Percentiles rank a stretch among this genome's conserved stretches.
Conservation (phyloP, 225 moss, liverwort and hornwort species). For the Neckera pumila region DNA sequence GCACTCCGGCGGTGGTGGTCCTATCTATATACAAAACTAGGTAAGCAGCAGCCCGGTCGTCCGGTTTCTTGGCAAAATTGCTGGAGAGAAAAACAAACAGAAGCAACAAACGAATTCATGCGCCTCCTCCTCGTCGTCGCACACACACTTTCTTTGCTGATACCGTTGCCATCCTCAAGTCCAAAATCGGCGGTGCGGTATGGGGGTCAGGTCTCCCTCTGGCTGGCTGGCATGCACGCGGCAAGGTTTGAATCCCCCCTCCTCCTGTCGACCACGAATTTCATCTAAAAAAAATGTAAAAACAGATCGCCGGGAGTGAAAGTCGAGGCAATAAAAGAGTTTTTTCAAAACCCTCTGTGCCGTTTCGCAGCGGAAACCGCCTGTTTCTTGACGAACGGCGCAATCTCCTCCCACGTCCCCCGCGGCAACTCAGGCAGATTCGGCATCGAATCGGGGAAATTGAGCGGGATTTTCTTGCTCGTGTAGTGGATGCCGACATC, state of each 20-base stretch:
- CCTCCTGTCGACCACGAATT: background rate
- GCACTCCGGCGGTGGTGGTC: background rate
- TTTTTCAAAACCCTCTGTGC: constrained; percentile 20
- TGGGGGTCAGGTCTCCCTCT: background rate
- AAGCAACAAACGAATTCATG: background rate
- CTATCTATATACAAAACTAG: constrained; percentile 20
- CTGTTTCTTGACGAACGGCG: constrained; percentile 51
- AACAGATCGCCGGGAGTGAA: background rate
- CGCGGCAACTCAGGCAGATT: constrained; percentile 32
- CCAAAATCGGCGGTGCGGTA: constrained; percentile 7
- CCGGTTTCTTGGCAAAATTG: constrained; percentile 30
- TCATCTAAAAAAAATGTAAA: background rate
- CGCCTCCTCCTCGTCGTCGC: background rate
- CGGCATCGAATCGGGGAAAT: constrained; percentile 42
- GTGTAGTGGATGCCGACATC: constrained; percentile 50
- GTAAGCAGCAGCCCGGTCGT: background rate
- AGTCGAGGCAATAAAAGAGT: background rate
- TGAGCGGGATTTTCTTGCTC: constrained; percentile 52
- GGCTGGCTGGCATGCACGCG: background rate
- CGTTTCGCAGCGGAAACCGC: constrained; percentile 45
- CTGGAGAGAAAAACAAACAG: constrained; percentile 5
- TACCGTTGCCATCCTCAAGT: background rate
- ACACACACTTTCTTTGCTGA: background rate
- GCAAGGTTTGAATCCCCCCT: background rate
- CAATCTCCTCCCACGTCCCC: constrained; percentile 50